phyloP scores from a whole-genome alignment of 768 basidiomycete genomes.

The Tylopilus sp. region DNA sequence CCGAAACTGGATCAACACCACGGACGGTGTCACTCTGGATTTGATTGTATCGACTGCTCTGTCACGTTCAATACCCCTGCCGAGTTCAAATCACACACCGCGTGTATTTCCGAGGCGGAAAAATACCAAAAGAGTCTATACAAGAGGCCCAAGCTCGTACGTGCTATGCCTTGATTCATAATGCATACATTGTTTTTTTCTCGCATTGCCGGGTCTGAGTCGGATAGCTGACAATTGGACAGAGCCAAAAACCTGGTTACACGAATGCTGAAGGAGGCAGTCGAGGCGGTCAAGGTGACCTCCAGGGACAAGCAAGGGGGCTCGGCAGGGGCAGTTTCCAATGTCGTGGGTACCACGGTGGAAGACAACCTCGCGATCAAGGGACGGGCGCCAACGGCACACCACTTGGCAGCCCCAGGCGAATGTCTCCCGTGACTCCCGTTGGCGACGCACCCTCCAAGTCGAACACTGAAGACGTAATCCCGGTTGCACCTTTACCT shows the following conservation, averaged over 20 bases:
- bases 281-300: slow-evolving; percentile 6
- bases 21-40: slow-evolving; percentile 56
- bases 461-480: background rate
- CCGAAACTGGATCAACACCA: slow-evolving; percentile 86
- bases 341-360: slow-evolving; percentile 24
- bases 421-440: slow-evolving; percentile 44
- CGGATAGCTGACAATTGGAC: background rate
- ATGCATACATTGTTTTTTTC: background rate
- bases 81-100: slow-evolving; percentile 79
- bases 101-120: slow-evolving; percentile 87
- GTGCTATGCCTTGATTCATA: background rate
- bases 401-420: slow-evolving; percentile 61
- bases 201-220: background rate
- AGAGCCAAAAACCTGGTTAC: background rate
- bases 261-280: background rate
- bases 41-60: slow-evolving; percentile 89
- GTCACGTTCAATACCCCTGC: slow-evolving; percentile 72
- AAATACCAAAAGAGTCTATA: slow-evolving; percentile 89
- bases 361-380: slow-evolving; percentile 20
- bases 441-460: slow-evolving; percentile 5
- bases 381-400: slow-evolving; percentile 68
- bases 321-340: slow-evolving; percentile 32
- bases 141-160: slow-evolving; percentile 63
- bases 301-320: slow-evolving; percentile 31
- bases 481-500: background rate